Conservation (phyloP, 768 basidiomycete genomes). For the Pulveroboletus frians region DNA sequence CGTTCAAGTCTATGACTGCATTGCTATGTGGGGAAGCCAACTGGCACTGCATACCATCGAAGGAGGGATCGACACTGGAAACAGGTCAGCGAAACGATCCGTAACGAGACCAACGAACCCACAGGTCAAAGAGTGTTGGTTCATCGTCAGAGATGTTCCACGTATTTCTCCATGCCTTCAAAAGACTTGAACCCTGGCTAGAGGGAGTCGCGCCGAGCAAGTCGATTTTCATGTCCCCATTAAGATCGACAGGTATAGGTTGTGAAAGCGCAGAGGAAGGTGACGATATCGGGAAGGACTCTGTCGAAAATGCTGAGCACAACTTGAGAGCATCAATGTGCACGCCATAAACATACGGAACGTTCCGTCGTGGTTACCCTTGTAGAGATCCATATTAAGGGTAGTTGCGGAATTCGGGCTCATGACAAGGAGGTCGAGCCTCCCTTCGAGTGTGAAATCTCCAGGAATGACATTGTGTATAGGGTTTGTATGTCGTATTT, state of each 20-base stretch:
- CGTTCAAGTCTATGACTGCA: slow-evolving; percentile 89
- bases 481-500: slow-evolving; percentile 50
- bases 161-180: slow-evolving; percentile 77
- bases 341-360: slow-evolving; percentile 49
- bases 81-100: slow-evolving; percentile 4
- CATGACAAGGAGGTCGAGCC: slow-evolving; percentile 88
- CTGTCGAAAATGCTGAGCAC: neutral
- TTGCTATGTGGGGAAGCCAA: slow-evolving; percentile 91
- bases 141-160: slow-evolving; percentile 58
- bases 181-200: slow-evolving; percentile 32
- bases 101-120: slow-evolving; percentile 19
- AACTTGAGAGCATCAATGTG: neutral
- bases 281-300: slow-evolving; percentile 41
- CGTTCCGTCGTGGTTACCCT: slow-evolving; percentile 54
- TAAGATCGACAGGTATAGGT: slow-evolving; percentile 80
- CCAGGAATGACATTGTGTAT: slow-evolving; percentile 86
- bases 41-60: slow-evolving; percentile 62
- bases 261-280: slow-evolving; percentile 68
- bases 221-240: slow-evolving; percentile 88
- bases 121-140: slow-evolving; percentile 65
- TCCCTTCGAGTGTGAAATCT: slow-evolving; percentile 91
- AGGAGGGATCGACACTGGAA: slow-evolving; percentile 51
- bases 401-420: slow-evolving; percentile 48
- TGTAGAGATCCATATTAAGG: slow-evolving; percentile 67
- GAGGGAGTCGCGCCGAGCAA: slow-evolving; percentile 63